phyloP scores from a whole-genome alignment of 78 protist genomes.

The slime mould (Dictyostelium discoideum) region DNA sequence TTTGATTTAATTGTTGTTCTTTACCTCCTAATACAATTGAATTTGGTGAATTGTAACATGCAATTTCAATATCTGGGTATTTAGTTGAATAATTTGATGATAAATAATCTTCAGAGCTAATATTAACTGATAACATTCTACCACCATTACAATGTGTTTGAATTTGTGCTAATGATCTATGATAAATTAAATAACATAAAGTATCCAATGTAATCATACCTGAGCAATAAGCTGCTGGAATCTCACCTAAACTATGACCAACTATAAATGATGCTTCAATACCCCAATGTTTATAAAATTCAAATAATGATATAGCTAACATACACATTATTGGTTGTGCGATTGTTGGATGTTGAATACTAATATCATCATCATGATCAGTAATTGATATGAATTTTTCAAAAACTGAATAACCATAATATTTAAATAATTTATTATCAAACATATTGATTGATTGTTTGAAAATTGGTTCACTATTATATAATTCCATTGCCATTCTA shows the following conservation, averaged over 20 bases:
- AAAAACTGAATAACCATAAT: too few species aligned
- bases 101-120: neutral
- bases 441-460: too few species aligned
- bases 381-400: too few species aligned
- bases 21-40: constrained; percentile 17
- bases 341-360: constrained; percentile 31
- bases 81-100: neutral
- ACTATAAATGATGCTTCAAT: constrained; percentile 32
- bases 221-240: constrained; percentile 35
- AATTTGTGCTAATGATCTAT: constrained; percentile 2
- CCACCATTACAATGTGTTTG: constrained; percentile 55
- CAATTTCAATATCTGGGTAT: constrained; percentile 23
- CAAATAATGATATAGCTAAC: constrained; percentile 26
- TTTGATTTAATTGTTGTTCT: neutral
- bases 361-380: too few species aligned
- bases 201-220: constrained; percentile 8
- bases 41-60: constrained; percentile 33
- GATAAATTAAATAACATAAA: constrained; percentile 10
- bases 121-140: constrained; percentile 28
- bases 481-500: too few species aligned
- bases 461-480: too few species aligned
- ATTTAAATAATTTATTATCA: too few species aligned
- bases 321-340: constrained; percentile 64
- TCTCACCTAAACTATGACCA: constrained; percentile 79
- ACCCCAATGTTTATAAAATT: constrained; percentile 36